phyloP scores from a whole-genome alignment of 768 basidiomycete species.

The Suillus discolor region DNA sequence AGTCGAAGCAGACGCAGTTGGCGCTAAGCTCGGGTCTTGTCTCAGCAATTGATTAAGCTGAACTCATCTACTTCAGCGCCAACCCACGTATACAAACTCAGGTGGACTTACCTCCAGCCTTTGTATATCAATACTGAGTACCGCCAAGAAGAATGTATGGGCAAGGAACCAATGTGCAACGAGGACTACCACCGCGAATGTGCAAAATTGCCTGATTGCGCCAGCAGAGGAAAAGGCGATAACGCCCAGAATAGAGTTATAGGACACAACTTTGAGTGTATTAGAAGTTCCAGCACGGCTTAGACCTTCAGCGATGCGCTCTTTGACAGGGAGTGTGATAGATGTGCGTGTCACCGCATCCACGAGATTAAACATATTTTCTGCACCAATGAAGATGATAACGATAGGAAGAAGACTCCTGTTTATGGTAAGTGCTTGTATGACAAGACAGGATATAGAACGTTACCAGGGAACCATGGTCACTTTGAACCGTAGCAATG shows the following conservation, averaged over 20 bases:
- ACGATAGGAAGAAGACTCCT: constrained; percentile 93
- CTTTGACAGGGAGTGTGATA: constrained; percentile 85
- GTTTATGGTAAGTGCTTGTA: constrained; percentile 13
- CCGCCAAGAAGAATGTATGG: constrained; percentile 94
- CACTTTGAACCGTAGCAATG: constrained; percentile 83
- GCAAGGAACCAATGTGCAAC: constrained; percentile 98
- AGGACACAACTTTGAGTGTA: constrained; percentile 87
- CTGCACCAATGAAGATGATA: constrained; percentile 92
- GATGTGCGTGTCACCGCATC: constrained; percentile 85
- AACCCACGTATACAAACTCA: not conserved
- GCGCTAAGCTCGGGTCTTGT: constrained; percentile 62
- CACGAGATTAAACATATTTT: constrained; percentile 96
- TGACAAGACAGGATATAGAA: constrained; percentile 10
- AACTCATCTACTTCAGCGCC: constrained; percentile 16
- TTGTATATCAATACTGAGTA: constrained; percentile 94
- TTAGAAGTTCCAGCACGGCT: constrained; percentile 88
- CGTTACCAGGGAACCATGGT: constrained; percentile 88
- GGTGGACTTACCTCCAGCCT: constrained; percentile 71
- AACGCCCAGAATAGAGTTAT: constrained; percentile 77
- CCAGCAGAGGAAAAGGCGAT: constrained; percentile 76
- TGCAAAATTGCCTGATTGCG: constrained; percentile 89
- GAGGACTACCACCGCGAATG: constrained; percentile 91
- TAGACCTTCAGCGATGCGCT: constrained; percentile 90
- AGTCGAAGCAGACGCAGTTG: constrained; percentile 36
- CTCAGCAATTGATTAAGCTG: constrained; percentile 86